Percentiles rank a stretch among this genome's conserved stretches.
phyloP scores from a whole-genome alignment of 1,284 basidiomycete genomes.

The Inonotus hispidus region DNA sequence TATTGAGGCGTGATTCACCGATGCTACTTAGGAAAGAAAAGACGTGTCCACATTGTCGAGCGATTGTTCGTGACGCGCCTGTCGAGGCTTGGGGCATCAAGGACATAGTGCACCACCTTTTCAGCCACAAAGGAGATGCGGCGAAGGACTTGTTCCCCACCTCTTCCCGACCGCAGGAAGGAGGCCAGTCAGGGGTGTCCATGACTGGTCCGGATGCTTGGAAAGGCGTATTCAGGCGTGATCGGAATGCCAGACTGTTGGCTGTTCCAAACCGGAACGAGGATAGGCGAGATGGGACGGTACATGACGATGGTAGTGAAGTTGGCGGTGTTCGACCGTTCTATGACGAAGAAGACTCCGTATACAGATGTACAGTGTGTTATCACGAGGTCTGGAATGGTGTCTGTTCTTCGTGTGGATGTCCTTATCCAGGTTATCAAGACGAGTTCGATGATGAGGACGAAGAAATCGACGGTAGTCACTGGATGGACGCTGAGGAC shows the following conservation, averaged over 20 bases:
- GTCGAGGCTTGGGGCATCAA: conserved; percentile 70
- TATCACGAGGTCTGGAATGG: conserved; percentile 70
- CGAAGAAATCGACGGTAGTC: conserved; percentile 30
- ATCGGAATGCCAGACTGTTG: neutral
- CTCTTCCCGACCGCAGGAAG: neutral
- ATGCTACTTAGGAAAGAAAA: conserved; percentile 35
- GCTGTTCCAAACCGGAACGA: neutral
- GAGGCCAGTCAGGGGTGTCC: neutral
- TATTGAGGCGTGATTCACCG: conserved; percentile 11
- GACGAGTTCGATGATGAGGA: conserved; percentile 22
- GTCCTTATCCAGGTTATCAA: conserved; percentile 49
- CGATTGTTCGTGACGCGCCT: conserved; percentile 52
- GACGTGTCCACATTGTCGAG: conserved; percentile 72
- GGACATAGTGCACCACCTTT: conserved; percentile 48
- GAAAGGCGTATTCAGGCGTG: conserved; percentile 17
- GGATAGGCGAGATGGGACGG: neutral
- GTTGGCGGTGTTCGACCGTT: conserved; percentile 42
- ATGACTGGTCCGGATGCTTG: conserved; percentile 13
- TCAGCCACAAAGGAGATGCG: conserved; percentile 43
- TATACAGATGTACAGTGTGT: conserved; percentile 69
- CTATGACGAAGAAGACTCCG: conserved; percentile 63
- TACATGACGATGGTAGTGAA: neutral
- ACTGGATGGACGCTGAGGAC: conserved; percentile 34
- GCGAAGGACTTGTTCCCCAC: conserved; percentile 29
- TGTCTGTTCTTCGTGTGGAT: conserved; percentile 51